A percentile compares a stretch with the other conserved stretches of the same genome.
Evolutionary conservation across 2,329 filamentous ascomycete genomes (phyloP).

Genomic region (Fusarium clavum): DNA sequence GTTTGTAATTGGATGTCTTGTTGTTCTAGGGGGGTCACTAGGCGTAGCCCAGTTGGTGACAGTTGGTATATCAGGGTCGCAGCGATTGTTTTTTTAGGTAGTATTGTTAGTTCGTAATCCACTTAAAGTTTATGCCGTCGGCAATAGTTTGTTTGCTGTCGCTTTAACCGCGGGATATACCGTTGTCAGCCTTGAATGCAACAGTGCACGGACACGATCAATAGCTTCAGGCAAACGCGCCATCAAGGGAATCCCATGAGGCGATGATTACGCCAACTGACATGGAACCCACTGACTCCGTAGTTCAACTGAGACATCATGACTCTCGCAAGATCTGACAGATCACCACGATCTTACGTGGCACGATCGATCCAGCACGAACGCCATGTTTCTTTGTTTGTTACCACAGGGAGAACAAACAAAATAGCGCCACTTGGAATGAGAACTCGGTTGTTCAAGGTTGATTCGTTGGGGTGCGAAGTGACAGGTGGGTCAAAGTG

Average conservation of each 20-base stretch:
- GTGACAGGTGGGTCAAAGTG: constrained; percentile 2
- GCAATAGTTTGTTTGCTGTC: neutral
- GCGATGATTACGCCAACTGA: neutral
- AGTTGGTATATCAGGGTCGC: neutral
- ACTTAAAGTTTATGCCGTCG: neutral
- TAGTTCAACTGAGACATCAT: neutral
- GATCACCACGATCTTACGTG: neutral
- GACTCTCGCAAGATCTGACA: neutral
- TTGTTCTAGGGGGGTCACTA: neutral
- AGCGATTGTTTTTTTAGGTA: neutral
- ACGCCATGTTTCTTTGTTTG: neutral
- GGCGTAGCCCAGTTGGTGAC: constrained; percentile 3
- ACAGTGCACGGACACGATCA: neutral
- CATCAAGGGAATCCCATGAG: neutral
- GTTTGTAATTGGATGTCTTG: constrained; percentile 36
- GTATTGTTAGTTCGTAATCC: neutral
- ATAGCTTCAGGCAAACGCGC: neutral
- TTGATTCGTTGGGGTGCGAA: neutral
- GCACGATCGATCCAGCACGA: neutral
- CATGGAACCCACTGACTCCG: neutral
- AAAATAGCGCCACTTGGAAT: neutral
- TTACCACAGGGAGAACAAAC: neutral
- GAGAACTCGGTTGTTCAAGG: neutral
- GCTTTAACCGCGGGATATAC: neutral
- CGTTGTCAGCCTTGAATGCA: neutral